Evolutionary conservation across 768 basidiomycete species (phyloP).

Genomic region (Galerina sulciceps): DNA sequence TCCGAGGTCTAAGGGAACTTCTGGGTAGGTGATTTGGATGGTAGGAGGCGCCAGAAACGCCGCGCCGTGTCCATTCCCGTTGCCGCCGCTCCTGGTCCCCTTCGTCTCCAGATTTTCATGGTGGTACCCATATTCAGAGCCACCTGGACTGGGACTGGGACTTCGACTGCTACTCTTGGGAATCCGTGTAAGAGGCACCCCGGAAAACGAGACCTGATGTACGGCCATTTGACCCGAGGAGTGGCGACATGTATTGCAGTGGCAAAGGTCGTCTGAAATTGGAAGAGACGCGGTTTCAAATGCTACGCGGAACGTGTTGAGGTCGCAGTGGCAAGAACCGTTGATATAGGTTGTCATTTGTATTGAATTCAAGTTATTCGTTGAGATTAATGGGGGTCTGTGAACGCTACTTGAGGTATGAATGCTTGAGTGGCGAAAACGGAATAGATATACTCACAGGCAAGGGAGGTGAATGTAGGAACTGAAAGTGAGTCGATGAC

Average conservation of each 20-base stretch:
- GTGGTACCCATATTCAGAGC: slow-evolving; percentile 1
- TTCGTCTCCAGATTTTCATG: not conserved
- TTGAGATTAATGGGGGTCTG: not conserved
- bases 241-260: slow-evolving; percentile 34
- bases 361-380: not conserved
- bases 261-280: slow-evolving; percentile 26
- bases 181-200: slow-evolving; percentile 21
- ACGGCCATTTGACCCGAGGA: slow-evolving; percentile 30
- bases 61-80: not conserved
- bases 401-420: too few species aligned
- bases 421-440: too few species aligned
- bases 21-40: slow-evolving; percentile 10
- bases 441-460: too few species aligned
- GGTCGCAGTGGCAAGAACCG: slow-evolving; percentile 30
- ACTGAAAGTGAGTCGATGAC: too few species aligned
- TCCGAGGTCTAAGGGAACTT: slow-evolving; percentile 19
- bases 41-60: slow-evolving; percentile 12
- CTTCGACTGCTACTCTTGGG: slow-evolving; percentile 14
- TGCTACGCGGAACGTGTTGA: slow-evolving; percentile 28
- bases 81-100: not conserved
- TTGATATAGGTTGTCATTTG: slow-evolving; percentile 25
- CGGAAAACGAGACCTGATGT: slow-evolving; percentile 21
- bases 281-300: slow-evolving; percentile 27
- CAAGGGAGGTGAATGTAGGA: too few species aligned
- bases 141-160: slow-evolving; percentile 3